Percentiles rank a stretch among this genome's conserved stretches.
Conservation (phyloP, 441 rosid species). For the Erodium trifolium region DNA sequence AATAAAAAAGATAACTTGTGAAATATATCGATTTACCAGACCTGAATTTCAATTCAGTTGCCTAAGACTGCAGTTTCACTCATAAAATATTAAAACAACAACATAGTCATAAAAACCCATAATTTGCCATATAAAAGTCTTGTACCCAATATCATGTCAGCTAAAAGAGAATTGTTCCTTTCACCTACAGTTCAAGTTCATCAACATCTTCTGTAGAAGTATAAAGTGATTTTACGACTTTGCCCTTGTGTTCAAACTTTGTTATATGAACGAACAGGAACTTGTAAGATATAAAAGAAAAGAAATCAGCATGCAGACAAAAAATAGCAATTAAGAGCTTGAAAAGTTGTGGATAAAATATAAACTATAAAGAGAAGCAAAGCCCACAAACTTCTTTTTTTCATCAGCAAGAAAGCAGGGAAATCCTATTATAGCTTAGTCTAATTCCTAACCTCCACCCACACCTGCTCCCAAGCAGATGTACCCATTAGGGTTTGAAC, state of each 20-base stretch:
- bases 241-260: background rate
- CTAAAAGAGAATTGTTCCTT: background rate
- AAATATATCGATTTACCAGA: background rate
- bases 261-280: background rate
- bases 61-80: background rate
- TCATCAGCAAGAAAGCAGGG: no score
- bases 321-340: slow-evolving; percentile 4
- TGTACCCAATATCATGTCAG: background rate
- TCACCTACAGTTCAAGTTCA: background rate
- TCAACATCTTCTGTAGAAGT: no score
- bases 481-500: no score
- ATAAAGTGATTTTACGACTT: background rate
- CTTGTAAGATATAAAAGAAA: background rate
- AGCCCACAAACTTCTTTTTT: no score
- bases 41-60: background rate
- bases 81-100: background rate
- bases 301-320: background rate
- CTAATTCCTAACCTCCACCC: no score
- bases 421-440: no score
- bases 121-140: background rate
- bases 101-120: background rate
- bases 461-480: no score
- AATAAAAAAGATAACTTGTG: background rate
- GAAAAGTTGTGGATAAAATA: background rate
- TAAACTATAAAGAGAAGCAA: slow-evolving; percentile 6